phyloP scores from a whole-genome alignment of 2,329 filamentous ascomycete genomes.

The Penicillium fuscoglaucum region DNA sequence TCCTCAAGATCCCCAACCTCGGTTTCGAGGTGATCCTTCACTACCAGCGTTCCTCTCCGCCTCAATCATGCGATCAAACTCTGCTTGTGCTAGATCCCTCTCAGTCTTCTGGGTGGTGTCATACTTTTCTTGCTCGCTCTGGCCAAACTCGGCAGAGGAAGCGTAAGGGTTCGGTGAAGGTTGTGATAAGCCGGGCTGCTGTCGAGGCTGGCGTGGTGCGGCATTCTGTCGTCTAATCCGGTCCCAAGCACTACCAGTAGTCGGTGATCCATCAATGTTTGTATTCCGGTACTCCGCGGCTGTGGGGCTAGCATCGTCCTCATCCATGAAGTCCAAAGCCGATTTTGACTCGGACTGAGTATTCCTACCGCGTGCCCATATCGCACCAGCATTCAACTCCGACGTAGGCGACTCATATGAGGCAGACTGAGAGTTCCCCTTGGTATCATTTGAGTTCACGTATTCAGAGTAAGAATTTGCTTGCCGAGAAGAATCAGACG shows the following conservation, averaged over 20 bases:
- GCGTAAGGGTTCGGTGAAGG: slow-evolving; percentile 1
- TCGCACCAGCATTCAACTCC: not conserved
- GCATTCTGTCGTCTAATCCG: slow-evolving; percentile 37
- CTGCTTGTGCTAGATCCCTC: slow-evolving; percentile 43
- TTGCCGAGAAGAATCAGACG: not conserved
- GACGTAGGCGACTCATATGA: not conserved
- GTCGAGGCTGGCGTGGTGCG: slow-evolving; percentile 2
- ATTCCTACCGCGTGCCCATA: slow-evolving; percentile 10
- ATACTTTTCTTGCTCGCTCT: slow-evolving; percentile 13
- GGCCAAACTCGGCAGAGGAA: not conserved
- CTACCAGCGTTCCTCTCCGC: slow-evolving; percentile 35
- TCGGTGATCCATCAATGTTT: slow-evolving; percentile 10
- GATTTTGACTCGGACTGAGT: slow-evolving; percentile 10
- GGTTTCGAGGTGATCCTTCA: slow-evolving; percentile 16
- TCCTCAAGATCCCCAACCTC: slow-evolving; percentile 18
- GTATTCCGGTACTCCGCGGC: slow-evolving; percentile 33
- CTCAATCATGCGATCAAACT: slow-evolving; percentile 48
- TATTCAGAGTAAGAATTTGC: slow-evolving; percentile 7
- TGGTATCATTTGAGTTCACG: slow-evolving; percentile 2
- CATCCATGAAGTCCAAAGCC: slow-evolving; percentile 34
- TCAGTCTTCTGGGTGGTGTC: slow-evolving; percentile 30
- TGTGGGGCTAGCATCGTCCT: slow-evolving; percentile 41
- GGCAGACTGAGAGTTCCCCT: not conserved
- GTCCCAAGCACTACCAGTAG: slow-evolving; percentile 39
- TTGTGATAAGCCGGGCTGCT: not conserved